Percentiles rank a stretch among this genome's conserved stretches.
Conservation (phyloP, 2,329 filamentous ascomycete species). For the Cladosporium colombiae region DNA sequence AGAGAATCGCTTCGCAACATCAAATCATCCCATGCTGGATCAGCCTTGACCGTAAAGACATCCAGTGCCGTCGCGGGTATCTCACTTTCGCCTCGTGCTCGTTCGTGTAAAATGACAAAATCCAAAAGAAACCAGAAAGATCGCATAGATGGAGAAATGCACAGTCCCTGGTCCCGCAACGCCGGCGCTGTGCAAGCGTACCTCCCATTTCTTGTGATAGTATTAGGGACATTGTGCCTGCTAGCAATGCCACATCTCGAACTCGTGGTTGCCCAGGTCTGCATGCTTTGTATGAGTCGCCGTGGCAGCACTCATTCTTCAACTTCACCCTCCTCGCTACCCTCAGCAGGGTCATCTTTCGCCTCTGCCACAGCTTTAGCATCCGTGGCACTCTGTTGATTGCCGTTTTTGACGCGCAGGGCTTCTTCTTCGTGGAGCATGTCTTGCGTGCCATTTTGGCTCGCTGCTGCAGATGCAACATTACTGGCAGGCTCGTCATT, state of each 20-base stretch:
- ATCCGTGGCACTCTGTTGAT: constrained; percentile 30
- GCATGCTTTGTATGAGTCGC: neutral
- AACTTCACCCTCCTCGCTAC: constrained; percentile 51
- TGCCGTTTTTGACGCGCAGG: constrained; percentile 32
- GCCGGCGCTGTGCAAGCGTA: neutral
- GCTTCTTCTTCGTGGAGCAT: constrained; percentile 32
- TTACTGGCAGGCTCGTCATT: constrained; percentile 20
- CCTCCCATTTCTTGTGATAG: neutral
- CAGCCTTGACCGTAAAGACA: constrained; percentile 13
- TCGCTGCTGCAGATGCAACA: constrained; percentile 18
- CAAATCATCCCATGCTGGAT: neutral
- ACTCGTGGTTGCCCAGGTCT: neutral
- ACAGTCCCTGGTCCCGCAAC: constrained; percentile 5
- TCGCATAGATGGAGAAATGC: neutral
- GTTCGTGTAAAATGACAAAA: neutral
- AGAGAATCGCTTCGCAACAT: neutral
- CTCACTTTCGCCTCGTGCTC: constrained; percentile 4
- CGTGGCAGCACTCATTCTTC: constrained; percentile 39
- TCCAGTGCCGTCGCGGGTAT: constrained; percentile 18
- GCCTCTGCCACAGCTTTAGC: constrained; percentile 22
- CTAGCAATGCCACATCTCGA: neutral
- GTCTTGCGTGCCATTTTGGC: constrained; percentile 24
- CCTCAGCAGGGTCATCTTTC: constrained; percentile 32
- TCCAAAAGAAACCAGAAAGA: neutral
- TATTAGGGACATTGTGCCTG: neutral